Base-by-base conservation (phyloP, 2,329 filamentous ascomycete genomes). In the Calonectria hongkongensis region DNA sequence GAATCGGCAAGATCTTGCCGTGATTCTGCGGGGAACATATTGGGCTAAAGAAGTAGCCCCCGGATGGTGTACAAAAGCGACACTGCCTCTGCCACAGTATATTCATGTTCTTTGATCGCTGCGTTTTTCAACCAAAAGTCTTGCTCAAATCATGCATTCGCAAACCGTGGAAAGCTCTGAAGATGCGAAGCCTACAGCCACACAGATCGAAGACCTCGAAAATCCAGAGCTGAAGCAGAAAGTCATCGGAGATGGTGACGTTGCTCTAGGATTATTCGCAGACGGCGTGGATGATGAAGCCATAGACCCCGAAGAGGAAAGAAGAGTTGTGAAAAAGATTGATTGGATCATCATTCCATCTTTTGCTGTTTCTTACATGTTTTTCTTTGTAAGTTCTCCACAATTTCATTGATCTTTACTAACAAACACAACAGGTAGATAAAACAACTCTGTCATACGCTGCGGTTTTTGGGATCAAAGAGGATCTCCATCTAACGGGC, bases 361-460 rank as follows among this genome's bases (percentile, higher is more conserved):
- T 3, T 58, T 58, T 58, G 54, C 54, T 41, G 33, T 58, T 27
- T 58, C 54, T 27, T 58, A 58, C 54, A 58, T 58, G 54, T 58
- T 58, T n/a, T 58, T 58, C n/a, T 58, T 58, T 58, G 54, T 58
- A n/a, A 58, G 54, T 15, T 6, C 3, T 21, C n/a, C 3, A 48
- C 21, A 12, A 9, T 21, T 5, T 3, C 13, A 21, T 25, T 2
- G 5, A 27, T 4, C 21, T 25, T 18, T 27, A 10, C 33, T 41
- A 12, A 58, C 54, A 7, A 27, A 4, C 13, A 13, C 13, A 3
- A 16, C n/a, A 58, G 54, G 54, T 58, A 7, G 54, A 58, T 13
- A 58, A 58, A 58, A 58, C 54, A 27, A 58, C 54, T 16, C n/a
- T 58, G 13, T 58, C 54, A 16, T 58, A 58, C 25, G 54, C 54